Evolutionary conservation across 2,329 filamentous ascomycete genomes (phyloP), one percentile per base, ranked within the genome.

Genomic region (Cucurbitaria berberidis): DNA sequence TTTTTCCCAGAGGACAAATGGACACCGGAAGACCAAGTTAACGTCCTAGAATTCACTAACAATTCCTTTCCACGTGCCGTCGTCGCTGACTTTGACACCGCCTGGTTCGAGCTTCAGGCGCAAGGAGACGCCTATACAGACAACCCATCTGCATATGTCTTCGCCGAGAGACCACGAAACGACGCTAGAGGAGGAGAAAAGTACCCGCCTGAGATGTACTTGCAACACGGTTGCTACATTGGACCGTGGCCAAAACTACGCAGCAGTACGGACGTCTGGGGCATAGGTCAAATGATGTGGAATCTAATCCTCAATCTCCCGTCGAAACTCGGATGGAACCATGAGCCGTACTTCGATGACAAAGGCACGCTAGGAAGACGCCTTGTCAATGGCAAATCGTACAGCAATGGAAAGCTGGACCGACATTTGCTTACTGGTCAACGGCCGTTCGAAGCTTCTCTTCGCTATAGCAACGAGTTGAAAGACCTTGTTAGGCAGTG

Each of bases 71-170:
- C 51, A 2, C 4, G 32, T 1, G 6, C 46, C 1, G 47, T 48
- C 2, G 44, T 58, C 6, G 51, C 44, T 8, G 55, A 55, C 22
- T 55, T 53, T 9, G 51, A 58, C 11, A 1, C 3, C 2, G 27
- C 51, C 10, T 55, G 49, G 30, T 52, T 54, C 30, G 45, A 55
- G 13, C 45, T 58, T 1, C 55, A 55, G 18, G 38, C 39, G 1
- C 26, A 22, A 3, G 29, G 29, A 4, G 41, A 58, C 11, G 18
- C 30, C 1, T 55, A 58, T 19, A 18, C 45, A 3, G 51, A 58
- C 26, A 58, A 55, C 16, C 48, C 45, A 7, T 36, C 34, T 5
- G n/a, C n/a, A 11, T 34, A 34, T 34, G 15, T 13, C 11, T 5
- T 34, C 13, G 6, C 7, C 15, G 5, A 34, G 30, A 1, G 5